Conservation (phyloP, 345 rosid genomes). For the Hirschfeldia incana region DNA sequence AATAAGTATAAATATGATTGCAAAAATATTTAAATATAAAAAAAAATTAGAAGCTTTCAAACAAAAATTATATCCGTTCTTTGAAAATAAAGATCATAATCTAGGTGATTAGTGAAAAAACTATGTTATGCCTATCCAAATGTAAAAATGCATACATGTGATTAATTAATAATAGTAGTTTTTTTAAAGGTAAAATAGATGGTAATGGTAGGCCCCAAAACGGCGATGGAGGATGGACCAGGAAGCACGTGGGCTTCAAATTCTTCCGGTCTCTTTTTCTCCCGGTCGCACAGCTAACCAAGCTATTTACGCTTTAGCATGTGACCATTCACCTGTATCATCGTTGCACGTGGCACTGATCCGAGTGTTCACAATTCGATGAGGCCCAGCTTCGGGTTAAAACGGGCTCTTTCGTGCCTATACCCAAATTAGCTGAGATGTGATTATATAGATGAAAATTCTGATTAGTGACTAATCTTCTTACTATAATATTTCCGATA, state of each 20-base stretch:
- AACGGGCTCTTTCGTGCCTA: slow-evolving; percentile 7
- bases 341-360: slow-evolving; percentile 23
- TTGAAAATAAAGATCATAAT: too few relatives aligned
- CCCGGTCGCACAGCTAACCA: slow-evolving; percentile 22
- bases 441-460: not conserved
- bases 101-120: not conserved
- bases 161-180: not conserved
- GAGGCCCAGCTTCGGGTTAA: not conserved
- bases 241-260: slow-evolving; percentile 31
- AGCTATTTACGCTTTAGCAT: slow-evolving; percentile 24
- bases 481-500: not conserved
- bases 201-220: slow-evolving; percentile 21
- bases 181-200: not conserved
- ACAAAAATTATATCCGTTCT: too few relatives aligned
- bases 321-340: slow-evolving; percentile 13
- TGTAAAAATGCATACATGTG: not conserved
- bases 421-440: not conserved
- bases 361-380: not conserved
- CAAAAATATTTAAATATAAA: too few relatives aligned
- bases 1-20: too few relatives aligned
- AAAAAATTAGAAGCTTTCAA: too few relatives aligned
- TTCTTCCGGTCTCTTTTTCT: slow-evolving; percentile 25
- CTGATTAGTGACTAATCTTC: not conserved
- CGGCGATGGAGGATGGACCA: slow-evolving; percentile 12
- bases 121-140: not conserved